These are phyloP conservation scores for Helenozyma baotianmanensis DNA, from an alignment of 805 yeast species.

Conservation along the genomic window DNA sequence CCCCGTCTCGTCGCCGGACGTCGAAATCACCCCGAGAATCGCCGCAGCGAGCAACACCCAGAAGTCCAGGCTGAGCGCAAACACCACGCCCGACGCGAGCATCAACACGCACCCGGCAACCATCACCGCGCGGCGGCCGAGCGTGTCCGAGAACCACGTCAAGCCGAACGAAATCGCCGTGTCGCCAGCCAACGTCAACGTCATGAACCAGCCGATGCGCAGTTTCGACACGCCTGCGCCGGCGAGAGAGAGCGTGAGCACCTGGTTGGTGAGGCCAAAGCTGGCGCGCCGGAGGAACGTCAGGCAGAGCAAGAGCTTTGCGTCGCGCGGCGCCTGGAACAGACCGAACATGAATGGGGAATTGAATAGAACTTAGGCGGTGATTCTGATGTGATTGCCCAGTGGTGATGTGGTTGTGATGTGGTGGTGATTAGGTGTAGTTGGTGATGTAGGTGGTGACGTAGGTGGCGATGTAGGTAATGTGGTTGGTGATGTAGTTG, in stretches of 20 bases:
- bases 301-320: conserved; percentile 60
- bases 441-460: no score
- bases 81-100: conserved; percentile 61
- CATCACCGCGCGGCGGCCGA: conserved; percentile 68
- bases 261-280: conserved; percentile 77
- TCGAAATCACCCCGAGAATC: conserved; percentile 79
- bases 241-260: conserved; percentile 62
- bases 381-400: no score
- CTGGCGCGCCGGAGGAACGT: conserved; percentile 69
- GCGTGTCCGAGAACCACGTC: conserved; percentile 71
- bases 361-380: no score
- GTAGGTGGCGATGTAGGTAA: no score
- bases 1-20: conserved; percentile 87
- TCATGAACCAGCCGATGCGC: conserved; percentile 74
- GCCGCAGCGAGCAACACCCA: conserved; percentile 63
- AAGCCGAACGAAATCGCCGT: conserved; percentile 62
- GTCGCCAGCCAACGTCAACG: conserved; percentile 76
- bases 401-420: no score
- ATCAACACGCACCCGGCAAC: conserved; percentile 61
- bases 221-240: conserved; percentile 51
- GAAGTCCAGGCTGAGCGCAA: conserved; percentile 53
- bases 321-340: conserved; percentile 37
- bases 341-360: no score
- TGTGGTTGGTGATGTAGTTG: no score
- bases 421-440: no score